phyloP scores from a whole-genome alignment of 2,329 filamentous ascomycete genomes.

The Tolypocladium tropicale region DNA sequence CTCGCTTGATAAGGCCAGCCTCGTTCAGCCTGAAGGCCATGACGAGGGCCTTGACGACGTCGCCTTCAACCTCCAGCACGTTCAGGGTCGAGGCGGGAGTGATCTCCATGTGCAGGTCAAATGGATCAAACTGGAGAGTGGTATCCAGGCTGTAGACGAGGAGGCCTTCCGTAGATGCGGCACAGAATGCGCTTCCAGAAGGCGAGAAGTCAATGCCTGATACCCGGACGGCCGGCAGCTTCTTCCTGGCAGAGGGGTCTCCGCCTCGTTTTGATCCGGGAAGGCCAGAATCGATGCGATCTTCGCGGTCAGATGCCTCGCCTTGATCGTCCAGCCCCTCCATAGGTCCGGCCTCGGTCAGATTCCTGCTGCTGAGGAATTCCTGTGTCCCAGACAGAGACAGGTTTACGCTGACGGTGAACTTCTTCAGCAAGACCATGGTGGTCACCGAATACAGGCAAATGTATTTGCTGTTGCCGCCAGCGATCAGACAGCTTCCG shows the following conservation, averaged over 20 bases:
- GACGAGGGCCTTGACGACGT: conserved; percentile 84
- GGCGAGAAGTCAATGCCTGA: conserved; percentile 80
- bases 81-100: conserved; percentile 76
- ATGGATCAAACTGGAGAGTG: conserved; percentile 80
- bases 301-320: conserved; percentile 81
- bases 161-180: conserved; percentile 86
- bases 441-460: conserved; percentile 93
- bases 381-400: conserved; percentile 94
- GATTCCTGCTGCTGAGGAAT: conserved; percentile 82
- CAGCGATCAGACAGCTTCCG: conserved; percentile 80
- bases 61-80: conserved; percentile 54
- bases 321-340: conserved; percentile 81
- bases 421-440: conserved; percentile 87
- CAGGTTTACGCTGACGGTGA: conserved; percentile 90
- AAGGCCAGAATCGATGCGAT: conserved; percentile 66
- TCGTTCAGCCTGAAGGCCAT: conserved; percentile 98
- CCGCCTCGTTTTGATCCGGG: conserved; percentile 78
- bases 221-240: conserved; percentile 74
- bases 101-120: conserved; percentile 89
- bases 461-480: conserved; percentile 96
- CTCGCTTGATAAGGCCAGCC: conserved; percentile 65
- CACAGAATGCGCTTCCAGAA: conserved; percentile 83
- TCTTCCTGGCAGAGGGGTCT: conserved; percentile 70
- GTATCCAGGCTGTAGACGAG: conserved; percentile 88
- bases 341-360: conserved; percentile 81